phyloP scores from a whole-genome alignment of 495 filamentous ascomycete genomes.

The Tuber melanosporum region DNA sequence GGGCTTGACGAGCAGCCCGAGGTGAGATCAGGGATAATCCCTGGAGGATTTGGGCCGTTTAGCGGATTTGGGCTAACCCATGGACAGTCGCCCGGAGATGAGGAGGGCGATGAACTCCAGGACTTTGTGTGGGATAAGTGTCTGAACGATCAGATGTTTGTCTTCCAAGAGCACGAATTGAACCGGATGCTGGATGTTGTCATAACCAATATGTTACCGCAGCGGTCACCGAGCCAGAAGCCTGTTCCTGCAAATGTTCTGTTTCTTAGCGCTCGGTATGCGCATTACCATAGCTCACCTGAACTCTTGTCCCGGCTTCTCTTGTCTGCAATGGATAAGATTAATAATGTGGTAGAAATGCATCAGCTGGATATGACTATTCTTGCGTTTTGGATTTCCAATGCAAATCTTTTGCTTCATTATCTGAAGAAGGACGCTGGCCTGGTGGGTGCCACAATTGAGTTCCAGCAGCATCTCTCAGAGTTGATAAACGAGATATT shows the following conservation, averaged over 20 bases:
- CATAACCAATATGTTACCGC: constrained; percentile 96
- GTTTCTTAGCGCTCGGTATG: constrained; percentile 91
- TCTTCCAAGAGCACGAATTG: constrained; percentile 92
- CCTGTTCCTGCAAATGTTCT: constrained; percentile 95
- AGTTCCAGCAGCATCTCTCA: constrained; percentile 86
- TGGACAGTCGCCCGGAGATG: constrained; percentile 60
- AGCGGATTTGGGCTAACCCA: constrained; percentile 34
- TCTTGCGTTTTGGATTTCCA: constrained; percentile 97
- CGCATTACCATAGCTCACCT: constrained; percentile 86
- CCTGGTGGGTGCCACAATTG: constrained; percentile 69
- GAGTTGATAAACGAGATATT: constrained; percentile 98
- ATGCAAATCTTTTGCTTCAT: constrained; percentile 87
- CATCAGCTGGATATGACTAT: constrained; percentile 99
- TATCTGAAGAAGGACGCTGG: constrained; percentile 94
- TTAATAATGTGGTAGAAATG: constrained; percentile 87
- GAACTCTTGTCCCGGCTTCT: constrained; percentile 77
- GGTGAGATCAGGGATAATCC: constrained; percentile 49
- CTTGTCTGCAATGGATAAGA: constrained; percentile 84
- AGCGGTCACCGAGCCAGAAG: constrained; percentile 90
- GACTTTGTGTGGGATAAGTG: constrained; percentile 98
- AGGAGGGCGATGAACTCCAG: constrained; percentile 79
- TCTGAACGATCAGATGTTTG: constrained; percentile 98
- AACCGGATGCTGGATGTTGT: constrained; percentile 86
- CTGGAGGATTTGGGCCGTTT: background rate
- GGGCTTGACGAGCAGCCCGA: constrained; percentile 95